Base-by-base conservation (phyloP, 352 stramenopile species). In the Thraustochytrium sp. region DNA sequence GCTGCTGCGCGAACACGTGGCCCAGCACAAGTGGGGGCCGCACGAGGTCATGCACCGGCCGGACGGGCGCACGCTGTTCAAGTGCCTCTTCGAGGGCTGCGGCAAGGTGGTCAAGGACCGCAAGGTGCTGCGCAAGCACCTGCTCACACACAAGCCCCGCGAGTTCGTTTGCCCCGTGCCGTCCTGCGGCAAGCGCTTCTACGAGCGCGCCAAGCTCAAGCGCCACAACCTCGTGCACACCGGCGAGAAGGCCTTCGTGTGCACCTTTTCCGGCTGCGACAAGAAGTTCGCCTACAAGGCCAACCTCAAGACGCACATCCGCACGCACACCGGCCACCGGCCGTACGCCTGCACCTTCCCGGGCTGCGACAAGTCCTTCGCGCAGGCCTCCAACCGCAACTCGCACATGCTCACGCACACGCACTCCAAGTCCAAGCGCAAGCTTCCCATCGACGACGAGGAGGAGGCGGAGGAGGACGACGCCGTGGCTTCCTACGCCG, bases 221-320 rank as follows among this genome's bases (percentile, higher is more conserved):
- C 85, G 80, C n/a, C 92, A 96, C 86, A 92, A 95, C 53, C 89
- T 92, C 38, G 95, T 94, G 13, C 92, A 96, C 86, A 95, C 92
- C 48, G 92, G 92, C 40, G 92, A 96, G 84, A 95, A 95, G 82
- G 92, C 93, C 34, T 91, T 94, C 73, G 91, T 92, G 76, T 97
- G 93, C 85, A 93, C 89, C 37, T 93, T 93, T 82, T 87, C 88
- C 0, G 91, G 91, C 48, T 97, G 93, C 84, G 89, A 88, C 26
- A 96, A 96, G 85, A 90, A 89, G 44, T 97, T 96, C 85, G 91
- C 90, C 4, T 92, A 97, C 86, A 94, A 90, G 73, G 94, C 91
- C 36, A 97, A 97, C 76, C 85, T 97, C 48, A 91, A 90, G 31
- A 93, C 92, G n/a, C 93, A 97, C 77, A 92, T 96, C 78, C 91